phyloP scores from a whole-genome alignment of 352 stramenopile species.

The Globisporangium spinosum region DNA sequence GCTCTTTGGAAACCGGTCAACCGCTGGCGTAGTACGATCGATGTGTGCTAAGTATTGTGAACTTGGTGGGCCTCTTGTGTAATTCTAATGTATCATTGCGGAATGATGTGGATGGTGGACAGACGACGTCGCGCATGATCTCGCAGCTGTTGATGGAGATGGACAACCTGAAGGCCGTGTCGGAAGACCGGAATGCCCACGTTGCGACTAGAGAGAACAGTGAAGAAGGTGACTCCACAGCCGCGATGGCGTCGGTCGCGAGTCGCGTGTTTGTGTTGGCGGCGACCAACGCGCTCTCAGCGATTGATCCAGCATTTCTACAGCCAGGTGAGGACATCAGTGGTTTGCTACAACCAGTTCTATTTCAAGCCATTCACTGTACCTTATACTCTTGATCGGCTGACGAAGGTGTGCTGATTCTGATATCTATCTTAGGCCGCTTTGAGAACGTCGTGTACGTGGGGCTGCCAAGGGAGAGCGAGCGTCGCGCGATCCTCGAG shows the following conservation, averaged over 20 bases:
- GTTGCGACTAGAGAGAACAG: not conserved
- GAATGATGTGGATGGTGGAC: not conserved
- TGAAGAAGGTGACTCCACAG: not conserved
- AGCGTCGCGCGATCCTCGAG: constrained; percentile 61
- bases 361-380: not conserved
- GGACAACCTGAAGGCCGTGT: constrained; percentile 57
- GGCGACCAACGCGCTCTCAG: constrained; percentile 70
- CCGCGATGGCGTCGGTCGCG: constrained; percentile 23
- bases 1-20: constrained; percentile 76
- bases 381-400: not conserved
- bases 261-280: constrained; percentile 76
- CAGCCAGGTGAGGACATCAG: constrained; percentile 47
- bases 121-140: constrained; percentile 83
- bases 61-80: no score
- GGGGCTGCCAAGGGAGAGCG: constrained; percentile 44
- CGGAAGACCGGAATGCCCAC: constrained; percentile 38
- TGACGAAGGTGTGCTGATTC: not conserved
- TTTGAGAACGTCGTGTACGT: constrained; percentile 86
- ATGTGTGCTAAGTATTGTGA: not conserved
- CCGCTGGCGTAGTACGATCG: constrained; percentile 40
- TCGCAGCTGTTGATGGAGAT: constrained; percentile 84
- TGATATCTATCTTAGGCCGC: constrained; percentile 32
- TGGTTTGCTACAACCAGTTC: not conserved
- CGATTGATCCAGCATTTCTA: constrained; percentile 78
- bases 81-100: not conserved